Conservation (phyloP, 805 yeast genomes). For the Kazachstania martiniae region DNA sequence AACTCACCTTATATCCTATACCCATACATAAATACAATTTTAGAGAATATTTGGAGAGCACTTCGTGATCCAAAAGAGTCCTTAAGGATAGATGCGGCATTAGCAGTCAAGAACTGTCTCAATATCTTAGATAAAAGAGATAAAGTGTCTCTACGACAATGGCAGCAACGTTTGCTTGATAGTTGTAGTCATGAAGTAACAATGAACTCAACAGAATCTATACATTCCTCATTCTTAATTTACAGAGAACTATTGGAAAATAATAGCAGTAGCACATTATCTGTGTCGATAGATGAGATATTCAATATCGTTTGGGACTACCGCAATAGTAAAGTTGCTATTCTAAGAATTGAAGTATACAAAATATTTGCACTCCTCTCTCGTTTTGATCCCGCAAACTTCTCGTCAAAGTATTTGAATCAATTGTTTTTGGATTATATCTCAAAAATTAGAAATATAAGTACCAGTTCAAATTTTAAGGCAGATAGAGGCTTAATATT, state of each 20-base stretch:
- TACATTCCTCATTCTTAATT: slow-evolving; percentile 74
- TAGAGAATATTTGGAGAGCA: slow-evolving; percentile 77
- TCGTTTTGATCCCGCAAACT: slow-evolving; percentile 56
- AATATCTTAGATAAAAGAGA: slow-evolving; percentile 71
- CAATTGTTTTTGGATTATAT: slow-evolving; percentile 66
- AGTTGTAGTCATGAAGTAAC: slow-evolving; percentile 48
- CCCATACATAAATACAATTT: slow-evolving; percentile 59
- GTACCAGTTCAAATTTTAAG: slow-evolving; percentile 12
- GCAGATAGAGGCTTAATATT: slow-evolving; percentile 61
- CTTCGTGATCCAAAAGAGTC: slow-evolving; percentile 60
- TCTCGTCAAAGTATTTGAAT: slow-evolving; percentile 71
- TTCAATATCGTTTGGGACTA: slow-evolving; percentile 63
- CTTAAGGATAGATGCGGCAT: slow-evolving; percentile 71
- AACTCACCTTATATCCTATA: slow-evolving; percentile 75
- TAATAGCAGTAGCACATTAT: slow-evolving; percentile 63
- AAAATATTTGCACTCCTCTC: slow-evolving; percentile 71
- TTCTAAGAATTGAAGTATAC: slow-evolving; percentile 70
- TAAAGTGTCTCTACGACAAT: slow-evolving; percentile 49
- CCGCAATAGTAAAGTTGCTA: slow-evolving; percentile 59
- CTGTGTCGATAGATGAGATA: slow-evolving; percentile 57
- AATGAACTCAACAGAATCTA: slow-evolving; percentile 43
- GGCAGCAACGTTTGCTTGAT: slow-evolving; percentile 59
- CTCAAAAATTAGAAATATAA: slow-evolving; percentile 59
- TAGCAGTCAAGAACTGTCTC: slow-evolving; percentile 62
- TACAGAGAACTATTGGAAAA: slow-evolving; percentile 62